Evolutionary conservation across 2,329 filamentous ascomycete genomes (phyloP).

Genomic region (Alternaria sp.): DNA sequence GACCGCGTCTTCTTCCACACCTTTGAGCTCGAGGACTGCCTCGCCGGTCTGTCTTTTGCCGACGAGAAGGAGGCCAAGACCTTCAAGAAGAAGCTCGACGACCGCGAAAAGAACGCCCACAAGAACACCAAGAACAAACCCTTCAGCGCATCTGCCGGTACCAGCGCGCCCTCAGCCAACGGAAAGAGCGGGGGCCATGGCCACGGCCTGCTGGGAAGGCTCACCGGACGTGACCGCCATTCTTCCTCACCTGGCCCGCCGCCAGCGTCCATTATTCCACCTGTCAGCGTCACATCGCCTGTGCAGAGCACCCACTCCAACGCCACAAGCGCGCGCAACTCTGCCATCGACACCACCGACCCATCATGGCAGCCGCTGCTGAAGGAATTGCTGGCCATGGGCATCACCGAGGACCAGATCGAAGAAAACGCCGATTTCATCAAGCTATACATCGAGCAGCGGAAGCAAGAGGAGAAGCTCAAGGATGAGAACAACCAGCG

Average conservation of each 20-base stretch:
- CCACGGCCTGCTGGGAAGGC: slow-evolving; percentile 59
- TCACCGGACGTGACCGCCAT: slow-evolving; percentile 57
- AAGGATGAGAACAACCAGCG: slow-evolving; percentile 57
- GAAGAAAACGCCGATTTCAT: slow-evolving; percentile 72
- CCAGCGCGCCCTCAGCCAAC: slow-evolving; percentile 30
- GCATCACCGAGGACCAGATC: slow-evolving; percentile 72
- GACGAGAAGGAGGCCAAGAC: slow-evolving; percentile 98
- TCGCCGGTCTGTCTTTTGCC: slow-evolving; percentile 88
- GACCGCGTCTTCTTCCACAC: slow-evolving; percentile 97
- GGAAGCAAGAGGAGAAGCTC: slow-evolving; percentile 59
- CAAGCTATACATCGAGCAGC: slow-evolving; percentile 69
- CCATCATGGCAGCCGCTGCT: slow-evolving; percentile 67
- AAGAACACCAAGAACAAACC: slow-evolving; percentile 82
- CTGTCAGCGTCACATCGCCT: slow-evolving; percentile 47
- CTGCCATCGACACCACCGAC: slow-evolving; percentile 66
- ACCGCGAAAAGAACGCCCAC: slow-evolving; percentile 92
- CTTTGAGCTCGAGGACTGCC: slow-evolving; percentile 92
- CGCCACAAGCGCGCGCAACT: slow-evolving; percentile 46
- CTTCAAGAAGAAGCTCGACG: slow-evolving; percentile 97
- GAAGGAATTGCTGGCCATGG: slow-evolving; percentile 67
- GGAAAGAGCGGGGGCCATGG: slow-evolving; percentile 40
- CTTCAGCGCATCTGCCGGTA: slow-evolving; percentile 60
- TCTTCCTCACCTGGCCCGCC: slow-evolving; percentile 50
- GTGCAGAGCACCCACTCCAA: slow-evolving; percentile 42
- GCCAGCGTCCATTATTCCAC: slow-evolving; percentile 59